Evolutionary conservation across 805 yeast species (phyloP), one percentile per base, ranked within the genome.

Genomic region (Wickerhamomyces sydowiorum): DNA sequence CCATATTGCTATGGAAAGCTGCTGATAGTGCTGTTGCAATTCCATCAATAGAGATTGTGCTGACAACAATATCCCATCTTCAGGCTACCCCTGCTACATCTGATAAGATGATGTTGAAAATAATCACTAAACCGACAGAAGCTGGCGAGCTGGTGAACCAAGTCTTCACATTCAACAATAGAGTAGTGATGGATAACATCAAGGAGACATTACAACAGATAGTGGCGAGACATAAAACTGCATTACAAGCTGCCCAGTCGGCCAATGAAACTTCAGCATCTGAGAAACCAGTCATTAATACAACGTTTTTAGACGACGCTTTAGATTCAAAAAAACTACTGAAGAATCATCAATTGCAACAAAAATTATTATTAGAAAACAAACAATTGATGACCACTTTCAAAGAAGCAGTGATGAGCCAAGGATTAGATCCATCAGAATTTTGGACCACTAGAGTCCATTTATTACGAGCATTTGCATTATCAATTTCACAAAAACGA

Each of bases 391-490:
- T 87, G 69, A 74, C 77, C 44, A 79, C 84, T 2, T 93, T 93
- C 59, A 82, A 90, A 37, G 96, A 87, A 45, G 83, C 96, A 0
- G 97, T 93, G 6, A 87, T 89, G 46, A 75, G 80, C 44, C 74
- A 75, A 40, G 84, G 86, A 15, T 65, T 91, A 36, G 82, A 87
- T 5, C 86, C 95, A 0, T 76, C 76, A 31, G 88, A 89, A 52
- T 90, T 90, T 61, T 90, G 97, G 97, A 71, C 80, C 1, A 82
- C 90, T 6, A 67, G 97, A 49, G 68, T 89, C 10, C 86, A 87
- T 52, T 70, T 84, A 21, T 63, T 93, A 42, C 68, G 98, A 41
- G 88, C 96, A 0, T 87, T 77, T 65, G 96, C 97, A 1, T 73
- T 93, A 48, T 77, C 91, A 8, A 75, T 78, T 15, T 76, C 88